phyloP scores from a whole-genome alignment of 495 filamentous ascomycete species.

The Xylaria acuta region DNA sequence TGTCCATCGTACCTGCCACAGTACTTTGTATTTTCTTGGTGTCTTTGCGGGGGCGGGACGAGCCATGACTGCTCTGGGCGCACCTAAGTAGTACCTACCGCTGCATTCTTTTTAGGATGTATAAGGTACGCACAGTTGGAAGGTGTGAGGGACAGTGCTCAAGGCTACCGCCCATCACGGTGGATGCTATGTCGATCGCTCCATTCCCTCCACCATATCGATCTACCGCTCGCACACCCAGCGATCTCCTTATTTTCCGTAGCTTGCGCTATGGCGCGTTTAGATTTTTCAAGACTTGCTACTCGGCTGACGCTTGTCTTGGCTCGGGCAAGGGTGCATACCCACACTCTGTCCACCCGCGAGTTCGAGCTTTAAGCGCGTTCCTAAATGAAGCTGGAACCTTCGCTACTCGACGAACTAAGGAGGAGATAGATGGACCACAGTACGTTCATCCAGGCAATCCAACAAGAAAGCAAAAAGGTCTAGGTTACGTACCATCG shows the following conservation, averaged over 20 bases:
- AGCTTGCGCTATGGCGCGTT: slow-evolving; percentile 1
- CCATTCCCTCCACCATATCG: neutral
- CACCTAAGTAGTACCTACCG: neutral
- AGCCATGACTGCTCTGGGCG: neutral
- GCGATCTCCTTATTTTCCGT: neutral
- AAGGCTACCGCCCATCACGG: neutral
- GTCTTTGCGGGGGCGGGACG: neutral
- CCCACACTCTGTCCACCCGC: neutral
- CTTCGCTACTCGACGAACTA: neutral
- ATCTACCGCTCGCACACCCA: neutral
- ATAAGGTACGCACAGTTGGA: too few species aligned
- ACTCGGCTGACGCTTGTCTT: slow-evolving; percentile 11
- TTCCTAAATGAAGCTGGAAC: neutral
- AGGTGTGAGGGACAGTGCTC: neutral
- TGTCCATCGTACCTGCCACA: too few species aligned
- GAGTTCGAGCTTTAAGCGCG: neutral
- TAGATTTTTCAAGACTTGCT: neutral
- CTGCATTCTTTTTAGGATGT: neutral
- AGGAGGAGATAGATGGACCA: neutral
- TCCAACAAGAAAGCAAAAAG: neutral
- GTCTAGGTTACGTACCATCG: neutral
- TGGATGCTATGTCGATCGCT: neutral
- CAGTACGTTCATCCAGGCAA: neutral
- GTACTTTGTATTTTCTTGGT: slow-evolving; percentile 1
- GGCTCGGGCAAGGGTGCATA: neutral